These are phyloP conservation scores for Lactarius tabidus DNA, from an alignment of 768 basidiomycete genomes.

Conservation along the genomic window DNA sequence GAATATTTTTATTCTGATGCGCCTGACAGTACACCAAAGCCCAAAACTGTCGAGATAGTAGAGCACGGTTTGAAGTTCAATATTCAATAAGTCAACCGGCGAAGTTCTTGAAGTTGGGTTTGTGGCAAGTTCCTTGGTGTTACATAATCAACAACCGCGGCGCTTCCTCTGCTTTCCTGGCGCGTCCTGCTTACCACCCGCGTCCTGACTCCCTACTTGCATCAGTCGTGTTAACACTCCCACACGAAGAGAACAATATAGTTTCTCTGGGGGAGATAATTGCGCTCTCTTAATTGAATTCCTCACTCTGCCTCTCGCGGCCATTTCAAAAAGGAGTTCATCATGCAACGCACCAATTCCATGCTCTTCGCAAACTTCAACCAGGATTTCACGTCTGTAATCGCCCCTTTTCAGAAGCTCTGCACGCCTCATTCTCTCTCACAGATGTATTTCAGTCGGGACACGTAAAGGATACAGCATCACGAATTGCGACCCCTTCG, in stretches of 20 bases:
- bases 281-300: not conserved
- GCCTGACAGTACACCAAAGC: not conserved
- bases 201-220: conserved; percentile 5
- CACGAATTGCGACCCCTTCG: conserved; percentile 97
- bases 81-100: too few species aligned
- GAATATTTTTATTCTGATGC: not conserved
- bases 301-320: not conserved
- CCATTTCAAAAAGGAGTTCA: not conserved
- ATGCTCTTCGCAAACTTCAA: conserved; percentile 94
- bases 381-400: conserved; percentile 87
- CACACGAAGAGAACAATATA: not conserved
- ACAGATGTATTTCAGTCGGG: conserved; percentile 87
- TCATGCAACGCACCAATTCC: conserved; percentile 34
- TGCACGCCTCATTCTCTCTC: conserved; percentile 10
- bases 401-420: not conserved
- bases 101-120: not conserved
- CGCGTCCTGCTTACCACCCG: not conserved
- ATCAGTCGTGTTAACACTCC: not conserved
- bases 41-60: not conserved
- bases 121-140: not conserved
- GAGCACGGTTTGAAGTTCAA: too few species aligned
- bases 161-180: not conserved
- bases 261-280: not conserved
- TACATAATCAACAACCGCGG: conserved; percentile 9
- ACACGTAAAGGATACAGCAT: conserved; percentile 95